Base-by-base conservation (phyloP, 1,139 yeast genomes). In the Scheffersomyces quercinus region DNA sequence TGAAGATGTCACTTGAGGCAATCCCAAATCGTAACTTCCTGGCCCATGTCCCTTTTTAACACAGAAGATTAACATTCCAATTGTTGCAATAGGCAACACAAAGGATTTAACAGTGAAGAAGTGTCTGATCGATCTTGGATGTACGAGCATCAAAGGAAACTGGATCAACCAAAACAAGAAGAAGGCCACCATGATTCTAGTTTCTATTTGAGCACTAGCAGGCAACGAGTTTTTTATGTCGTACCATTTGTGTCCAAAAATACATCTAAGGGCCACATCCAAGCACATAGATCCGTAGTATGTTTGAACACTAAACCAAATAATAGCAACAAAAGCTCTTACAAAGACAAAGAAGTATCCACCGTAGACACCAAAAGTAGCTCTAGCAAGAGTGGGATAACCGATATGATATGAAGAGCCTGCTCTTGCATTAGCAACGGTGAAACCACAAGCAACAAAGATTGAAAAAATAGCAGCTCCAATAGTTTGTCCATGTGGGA, bases 231-330 rank as follows among this genome's bases (percentile, higher is more conserved):
- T 50, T 24, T 51, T 53, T 39, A 72, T 68, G 35, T 33, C 48
- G 44, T 31, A 51, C 47, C 26, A 54, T 31, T 31, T 31, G n/a
- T 31, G 35, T 8, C 35, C 35, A 31, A 31, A 31, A 10, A 31
- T 31, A 31, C 35, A 31, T 31, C 35, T 31, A 6, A 31, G 20
- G 7, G 35, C 35, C 15, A 31, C 35, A 14, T 31, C 35, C 5
- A 47, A 55, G 60, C 52, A 48, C 62, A 54, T 43, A 49, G 50
- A 28, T 31, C 69, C 65, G n/a, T 62, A 49, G 48, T 54, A 68
- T 1, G 70, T 57, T 44, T 68, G 72, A 29, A 60, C 64, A 3
- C 68, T 60, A 47, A 64, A 68, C 70, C 71, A 68, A 45, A 68
- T 62, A 14, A 63, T 52, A 4, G 72, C 72, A 29, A 69, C 64